These are phyloP conservation scores for Parathielavia hyrcaniae DNA, from an alignment of 495 filamentous ascomycete species.

Conservation along the genomic window DNA sequence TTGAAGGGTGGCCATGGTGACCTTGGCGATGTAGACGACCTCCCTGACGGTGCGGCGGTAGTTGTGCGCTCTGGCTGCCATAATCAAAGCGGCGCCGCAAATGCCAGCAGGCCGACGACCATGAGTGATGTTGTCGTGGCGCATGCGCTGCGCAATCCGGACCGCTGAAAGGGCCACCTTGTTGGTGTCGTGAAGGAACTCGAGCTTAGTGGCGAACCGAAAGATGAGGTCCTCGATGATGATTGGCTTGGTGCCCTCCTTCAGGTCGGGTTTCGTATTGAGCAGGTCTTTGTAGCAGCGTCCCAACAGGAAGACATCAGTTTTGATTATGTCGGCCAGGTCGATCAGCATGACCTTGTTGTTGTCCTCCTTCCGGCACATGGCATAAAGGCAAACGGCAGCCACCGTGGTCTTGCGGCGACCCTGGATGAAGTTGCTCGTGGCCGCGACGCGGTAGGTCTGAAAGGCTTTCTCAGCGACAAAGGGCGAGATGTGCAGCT, in stretches of 20 bases:
- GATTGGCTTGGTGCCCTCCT: conserved; percentile 49
- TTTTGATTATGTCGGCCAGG: conserved; percentile 78
- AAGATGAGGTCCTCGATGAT: conserved; percentile 81
- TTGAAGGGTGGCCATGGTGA: conserved; percentile 82
- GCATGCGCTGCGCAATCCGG: conserved; percentile 83
- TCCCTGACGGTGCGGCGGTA: conserved; percentile 86
- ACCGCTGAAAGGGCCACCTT: conserved; percentile 81
- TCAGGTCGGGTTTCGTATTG: conserved; percentile 54
- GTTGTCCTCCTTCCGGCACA: conserved; percentile 61
- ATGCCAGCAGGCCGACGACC: conserved; percentile 90
- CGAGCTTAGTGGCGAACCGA: conserved; percentile 80
- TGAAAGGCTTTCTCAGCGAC: conserved; percentile 58
- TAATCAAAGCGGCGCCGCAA: conserved; percentile 87
- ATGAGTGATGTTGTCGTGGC: conserved; percentile 88
- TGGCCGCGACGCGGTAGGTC: conserved; percentile 71
- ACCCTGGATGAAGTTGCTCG: conserved; percentile 79
- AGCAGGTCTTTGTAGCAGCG: conserved; percentile 72
- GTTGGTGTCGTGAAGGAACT: conserved; percentile 71
- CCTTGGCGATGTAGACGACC: conserved; percentile 92
- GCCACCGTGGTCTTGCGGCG: conserved; percentile 77
- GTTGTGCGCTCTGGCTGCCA: conserved; percentile 96
- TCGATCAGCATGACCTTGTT: conserved; percentile 82
- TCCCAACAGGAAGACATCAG: conserved; percentile 89
- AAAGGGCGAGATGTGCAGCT: conserved; percentile 52
- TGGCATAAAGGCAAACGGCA: conserved; percentile 80